Evolutionary conservation across 2,329 filamentous ascomycete species (phyloP).

Genomic region (Penicillium occitanis): DNA sequence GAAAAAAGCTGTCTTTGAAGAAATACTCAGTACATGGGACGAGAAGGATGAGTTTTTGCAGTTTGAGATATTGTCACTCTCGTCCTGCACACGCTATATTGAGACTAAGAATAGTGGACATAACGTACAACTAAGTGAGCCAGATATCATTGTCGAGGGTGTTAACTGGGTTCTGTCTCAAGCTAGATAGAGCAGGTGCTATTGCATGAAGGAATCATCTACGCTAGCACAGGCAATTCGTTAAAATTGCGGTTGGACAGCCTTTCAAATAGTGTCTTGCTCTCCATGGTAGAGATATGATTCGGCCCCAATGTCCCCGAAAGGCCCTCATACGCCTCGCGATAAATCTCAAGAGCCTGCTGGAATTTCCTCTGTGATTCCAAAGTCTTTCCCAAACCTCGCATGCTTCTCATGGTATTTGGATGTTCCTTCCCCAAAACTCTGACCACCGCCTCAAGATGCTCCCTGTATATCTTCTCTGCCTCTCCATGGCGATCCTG

Average conservation of each 20-base stretch:
- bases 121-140: background rate
- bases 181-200: background rate
- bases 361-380: background rate
- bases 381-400: too few species aligned
- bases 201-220: background rate
- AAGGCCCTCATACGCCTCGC: background rate
- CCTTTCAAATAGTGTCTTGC: background rate
- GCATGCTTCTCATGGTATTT: too few species aligned
- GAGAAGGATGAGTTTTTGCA: background rate
- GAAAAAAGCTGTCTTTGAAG: background rate
- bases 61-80: background rate
- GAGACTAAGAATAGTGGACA: slow-evolving; percentile 3
- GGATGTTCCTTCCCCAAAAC: too few species aligned
- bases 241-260: background rate
- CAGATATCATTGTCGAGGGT: background rate
- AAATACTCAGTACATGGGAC: background rate
- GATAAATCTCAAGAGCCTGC: background rate
- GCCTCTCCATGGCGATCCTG: too few species aligned
- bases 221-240: background rate
- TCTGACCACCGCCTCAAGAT: too few species aligned
- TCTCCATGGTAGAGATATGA: background rate
- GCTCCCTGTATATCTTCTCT: too few species aligned
- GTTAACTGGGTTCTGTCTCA: background rate
- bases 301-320: background rate
- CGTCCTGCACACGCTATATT: background rate